Conservation (phyloP, 345 rosid species). For the Ceriops zippeliana region DNA sequence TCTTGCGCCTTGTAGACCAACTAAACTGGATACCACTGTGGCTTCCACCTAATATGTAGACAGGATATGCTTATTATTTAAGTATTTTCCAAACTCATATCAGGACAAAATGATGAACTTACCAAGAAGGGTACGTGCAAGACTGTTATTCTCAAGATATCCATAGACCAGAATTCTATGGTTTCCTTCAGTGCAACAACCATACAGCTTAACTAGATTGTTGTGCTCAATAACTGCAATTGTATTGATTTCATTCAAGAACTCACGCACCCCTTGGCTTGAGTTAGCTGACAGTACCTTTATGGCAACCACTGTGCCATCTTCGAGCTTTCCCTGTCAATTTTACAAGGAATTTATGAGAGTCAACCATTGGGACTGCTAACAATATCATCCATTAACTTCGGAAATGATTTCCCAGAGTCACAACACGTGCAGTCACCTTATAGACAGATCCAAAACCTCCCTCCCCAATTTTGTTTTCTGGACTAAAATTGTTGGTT, state of each 20-base stretch:
- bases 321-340: constrained; percentile 50
- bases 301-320: constrained; percentile 52
- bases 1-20: constrained; percentile 46
- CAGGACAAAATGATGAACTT: neutral
- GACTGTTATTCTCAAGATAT: constrained; percentile 69
- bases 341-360: constrained; percentile 5
- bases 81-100: constrained; percentile 10
- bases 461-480: constrained; percentile 65
- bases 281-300: constrained; percentile 62
- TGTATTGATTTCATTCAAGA: constrained; percentile 60
- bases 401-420: neutral
- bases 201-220: constrained; percentile 55
- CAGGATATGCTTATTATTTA: neutral
- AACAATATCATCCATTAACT: constrained; percentile 3
- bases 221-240: constrained; percentile 54
- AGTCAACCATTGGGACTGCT: neutral
- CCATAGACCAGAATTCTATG: constrained; percentile 68
- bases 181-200: constrained; percentile 60
- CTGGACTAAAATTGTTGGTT: constrained; percentile 43
- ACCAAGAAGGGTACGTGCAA: constrained; percentile 68
- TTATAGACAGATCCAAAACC: constrained; percentile 74
- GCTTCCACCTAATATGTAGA: constrained; percentile 33
- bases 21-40: constrained; percentile 43
- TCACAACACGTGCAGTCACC: constrained; percentile 36
- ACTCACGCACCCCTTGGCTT: constrained; percentile 59